Base-by-base conservation (phyloP, 371 early-diverging fungal genomes). In the Circinella umbellata region DNA sequence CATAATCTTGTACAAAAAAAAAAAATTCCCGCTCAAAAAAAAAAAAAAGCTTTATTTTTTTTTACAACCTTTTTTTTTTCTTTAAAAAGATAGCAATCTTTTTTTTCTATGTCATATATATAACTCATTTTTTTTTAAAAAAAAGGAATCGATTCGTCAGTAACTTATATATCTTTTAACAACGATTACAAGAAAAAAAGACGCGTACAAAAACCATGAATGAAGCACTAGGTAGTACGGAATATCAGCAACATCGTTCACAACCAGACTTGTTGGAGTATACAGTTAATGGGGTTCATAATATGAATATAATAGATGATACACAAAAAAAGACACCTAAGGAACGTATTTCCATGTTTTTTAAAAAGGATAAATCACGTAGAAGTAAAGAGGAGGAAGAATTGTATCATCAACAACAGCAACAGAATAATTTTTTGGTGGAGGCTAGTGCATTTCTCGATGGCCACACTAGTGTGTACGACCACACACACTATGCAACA, bases 301-400 rank as follows among this genome's bases (percentile, higher is more conserved):
- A 42, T 42, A 42, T 42, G 42, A 42, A 42, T 34, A 1, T 34
- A 2, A 27, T 14, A 9, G 57, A 57, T 18, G 57, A 57, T 27
- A 20, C 48, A 47, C 18, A 18, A 17, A 63, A 34, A 46, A 42
- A 47, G 46, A 47, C 63, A 20, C 42, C 63, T 3, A 63, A 63
- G 20, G 63, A 63, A 48, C 63, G 63, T 10, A 47, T 63, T 47
- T 63, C 63, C 0, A 63, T 63, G 63, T 63, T 63, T 47, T 48
- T 47, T 14, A 63, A 61, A n/a, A 61, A 61, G 39, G 61, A 61
- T 15, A 61, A 39, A 63, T 51, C 14, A 37, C 61, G 47, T 20
- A 63, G n/a, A 48, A 63, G 48, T 38, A 63, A 42, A 36, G 18
- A 39, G 36, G 48, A 47, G 13, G 63, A 48, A 42, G 48, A 47